Conservation (phyloP, 2,329 filamentous ascomycete species). For the Ophiostoma ulmi region DNA sequence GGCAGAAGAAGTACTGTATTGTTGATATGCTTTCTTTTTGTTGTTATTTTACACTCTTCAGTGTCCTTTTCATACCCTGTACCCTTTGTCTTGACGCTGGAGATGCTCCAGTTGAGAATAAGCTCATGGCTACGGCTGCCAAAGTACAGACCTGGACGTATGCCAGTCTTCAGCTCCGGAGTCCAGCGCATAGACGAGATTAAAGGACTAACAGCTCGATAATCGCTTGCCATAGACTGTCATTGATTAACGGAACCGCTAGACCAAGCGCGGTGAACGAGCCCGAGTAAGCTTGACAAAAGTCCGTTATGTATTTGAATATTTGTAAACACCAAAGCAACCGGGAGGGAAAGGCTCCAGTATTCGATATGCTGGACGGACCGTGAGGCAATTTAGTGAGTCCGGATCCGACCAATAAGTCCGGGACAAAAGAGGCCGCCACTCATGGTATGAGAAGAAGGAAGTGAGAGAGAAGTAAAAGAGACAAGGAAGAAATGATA, state of each 20-base stretch:
- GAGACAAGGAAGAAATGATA: background rate
- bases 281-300: background rate
- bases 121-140: background rate
- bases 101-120: background rate
- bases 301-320: background rate
- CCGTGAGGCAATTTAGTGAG: background rate
- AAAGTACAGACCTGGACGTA: background rate
- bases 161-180: too few species aligned
- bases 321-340: background rate
- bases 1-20: background rate
- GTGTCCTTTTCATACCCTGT: background rate
- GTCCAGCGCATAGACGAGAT: background rate
- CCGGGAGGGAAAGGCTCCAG: background rate
- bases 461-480: background rate
- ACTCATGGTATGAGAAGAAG: too few species aligned
- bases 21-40: background rate
- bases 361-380: background rate
- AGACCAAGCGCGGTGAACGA: background rate
- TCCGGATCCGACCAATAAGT: background rate
- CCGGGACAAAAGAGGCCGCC: too few species aligned
- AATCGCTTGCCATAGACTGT: background rate
- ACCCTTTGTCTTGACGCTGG: background rate
- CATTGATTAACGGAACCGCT: background rate
- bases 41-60: background rate
- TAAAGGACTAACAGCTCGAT: background rate